Percentiles rank a stretch among this genome's conserved stretches.
These are phyloP conservation scores for Sporisorium iseilematis-ciliati DNA, from an alignment of 1,284 basidiomycete species.

Conservation along the genomic window DNA sequence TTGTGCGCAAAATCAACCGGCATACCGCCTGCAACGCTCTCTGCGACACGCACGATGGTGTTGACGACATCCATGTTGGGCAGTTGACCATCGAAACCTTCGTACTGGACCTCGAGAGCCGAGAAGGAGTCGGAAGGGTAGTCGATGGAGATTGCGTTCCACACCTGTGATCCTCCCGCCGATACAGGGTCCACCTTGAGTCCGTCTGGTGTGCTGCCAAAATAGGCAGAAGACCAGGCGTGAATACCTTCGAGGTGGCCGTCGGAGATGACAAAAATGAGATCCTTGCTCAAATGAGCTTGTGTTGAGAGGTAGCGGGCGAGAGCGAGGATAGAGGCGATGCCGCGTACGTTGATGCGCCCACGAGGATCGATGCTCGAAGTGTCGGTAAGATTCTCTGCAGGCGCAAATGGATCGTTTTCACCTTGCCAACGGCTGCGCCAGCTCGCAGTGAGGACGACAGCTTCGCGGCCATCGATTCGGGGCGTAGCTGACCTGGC, in stretches of 20 bases:
- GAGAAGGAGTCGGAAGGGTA: slow-evolving; percentile 97
- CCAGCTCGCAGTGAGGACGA: slow-evolving; percentile 71
- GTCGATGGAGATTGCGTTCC: slow-evolving; percentile 94
- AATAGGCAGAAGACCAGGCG: slow-evolving; percentile 88
- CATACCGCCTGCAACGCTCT: slow-evolving; percentile 74
- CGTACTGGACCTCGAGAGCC: slow-evolving; percentile 90
- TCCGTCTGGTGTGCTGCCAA: slow-evolving; percentile 77
- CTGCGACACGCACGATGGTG: slow-evolving; percentile 80
- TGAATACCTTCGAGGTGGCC: slow-evolving; percentile 90
- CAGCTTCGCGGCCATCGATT: slow-evolving; percentile 87
- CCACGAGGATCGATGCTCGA: slow-evolving; percentile 61
- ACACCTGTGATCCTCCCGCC: slow-evolving; percentile 70
- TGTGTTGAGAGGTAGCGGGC: slow-evolving; percentile 79
- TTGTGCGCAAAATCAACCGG: slow-evolving; percentile 16
- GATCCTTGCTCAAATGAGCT: slow-evolving; percentile 73
- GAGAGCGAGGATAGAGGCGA: slow-evolving; percentile 84
- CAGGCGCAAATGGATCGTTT: slow-evolving; percentile 30
- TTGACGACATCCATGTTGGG: slow-evolving; percentile 97
- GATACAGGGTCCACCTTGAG: slow-evolving; percentile 76
- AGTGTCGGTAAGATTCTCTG: slow-evolving; percentile 11
- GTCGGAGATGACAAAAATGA: slow-evolving; percentile 90
- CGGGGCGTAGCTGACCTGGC: slow-evolving; percentile 85
- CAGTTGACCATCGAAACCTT: slow-evolving; percentile 92
- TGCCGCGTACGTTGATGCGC: slow-evolving; percentile 84
- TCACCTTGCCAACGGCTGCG: slow-evolving; percentile 43